Percentiles rank a stretch among this genome's conserved stretches.
Conservation (phyloP, 2,329 filamentous ascomycete genomes). For the Nemania sp. region DNA sequence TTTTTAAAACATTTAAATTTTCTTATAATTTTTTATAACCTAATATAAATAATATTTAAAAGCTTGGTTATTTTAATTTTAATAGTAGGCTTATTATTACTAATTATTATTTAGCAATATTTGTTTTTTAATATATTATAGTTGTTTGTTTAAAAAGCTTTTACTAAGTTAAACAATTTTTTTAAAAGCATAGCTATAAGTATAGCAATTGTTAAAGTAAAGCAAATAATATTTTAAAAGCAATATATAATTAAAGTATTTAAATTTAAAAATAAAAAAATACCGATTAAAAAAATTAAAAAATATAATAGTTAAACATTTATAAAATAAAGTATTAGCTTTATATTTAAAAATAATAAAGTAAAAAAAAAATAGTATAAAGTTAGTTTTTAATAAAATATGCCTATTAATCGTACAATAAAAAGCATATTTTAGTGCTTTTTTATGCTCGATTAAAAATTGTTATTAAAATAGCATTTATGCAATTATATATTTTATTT, state of each 20-base stretch:
- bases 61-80: too few species aligned
- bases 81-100: too few species aligned
- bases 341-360: constrained; percentile 3
- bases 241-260: not conserved
- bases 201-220: not conserved
- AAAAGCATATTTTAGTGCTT: not conserved
- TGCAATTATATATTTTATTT: not conserved
- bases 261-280: constrained; percentile 5
- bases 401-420: too few species aligned
- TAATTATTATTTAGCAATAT: not conserved
- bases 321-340: not conserved
- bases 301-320: too few species aligned
- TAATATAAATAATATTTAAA: too few species aligned
- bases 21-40: too few species aligned
- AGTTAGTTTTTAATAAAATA: too few species aligned
- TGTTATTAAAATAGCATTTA: too few species aligned
- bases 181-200: not conserved
- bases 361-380: not conserved
- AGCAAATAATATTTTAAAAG: not conserved
- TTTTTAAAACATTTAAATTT: too few species aligned
- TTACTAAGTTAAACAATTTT: not conserved
- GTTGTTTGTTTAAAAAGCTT: not conserved
- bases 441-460: not conserved
- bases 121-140: too few species aligned
- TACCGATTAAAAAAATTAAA: not conserved